These are phyloP conservation scores for Papiliotrema flavescens DNA, from an alignment of 1,284 basidiomycete genomes.

Conservation along the genomic window DNA sequence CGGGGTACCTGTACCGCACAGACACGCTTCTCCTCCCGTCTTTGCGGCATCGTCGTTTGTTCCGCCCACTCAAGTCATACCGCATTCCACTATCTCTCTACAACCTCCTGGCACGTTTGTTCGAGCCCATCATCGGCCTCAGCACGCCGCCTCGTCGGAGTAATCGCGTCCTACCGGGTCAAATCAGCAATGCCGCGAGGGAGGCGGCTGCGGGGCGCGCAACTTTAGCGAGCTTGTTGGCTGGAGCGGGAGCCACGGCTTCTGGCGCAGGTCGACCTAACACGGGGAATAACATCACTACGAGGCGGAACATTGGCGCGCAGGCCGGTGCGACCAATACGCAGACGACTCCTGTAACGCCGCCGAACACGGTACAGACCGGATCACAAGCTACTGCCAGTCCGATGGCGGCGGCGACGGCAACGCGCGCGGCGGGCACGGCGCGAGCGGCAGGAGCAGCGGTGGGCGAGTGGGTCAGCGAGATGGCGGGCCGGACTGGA, in stretches of 20 bases:
- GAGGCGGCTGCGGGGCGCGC: neutral
- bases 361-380: too few species aligned
- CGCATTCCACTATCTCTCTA: conserved; percentile 62
- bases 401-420: neutral
- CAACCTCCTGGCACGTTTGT: conserved; percentile 54
- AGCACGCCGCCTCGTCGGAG: conserved; percentile 57
- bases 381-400: neutral
- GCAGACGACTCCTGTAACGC: too few species aligned
- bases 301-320: neutral
- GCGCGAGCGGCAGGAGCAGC: conserved; percentile 51
- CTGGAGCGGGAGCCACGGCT: neutral
- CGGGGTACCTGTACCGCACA: conserved; percentile 73
- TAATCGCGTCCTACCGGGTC: conserved; percentile 60
- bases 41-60: conserved; percentile 24
- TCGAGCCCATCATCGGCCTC: conserved; percentile 62
- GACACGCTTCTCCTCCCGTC: conserved; percentile 57
- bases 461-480: conserved; percentile 76
- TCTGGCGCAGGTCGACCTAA: too few species aligned
- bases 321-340: neutral
- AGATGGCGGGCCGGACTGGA: conserved; percentile 62
- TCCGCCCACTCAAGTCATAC: conserved; percentile 60
- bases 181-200: conserved; percentile 24
- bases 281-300: too few species aligned
- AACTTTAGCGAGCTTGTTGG: neutral
- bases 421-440: neutral